Conservation (phyloP, 148 eudicot species). For the Cornus suecica region DNA sequence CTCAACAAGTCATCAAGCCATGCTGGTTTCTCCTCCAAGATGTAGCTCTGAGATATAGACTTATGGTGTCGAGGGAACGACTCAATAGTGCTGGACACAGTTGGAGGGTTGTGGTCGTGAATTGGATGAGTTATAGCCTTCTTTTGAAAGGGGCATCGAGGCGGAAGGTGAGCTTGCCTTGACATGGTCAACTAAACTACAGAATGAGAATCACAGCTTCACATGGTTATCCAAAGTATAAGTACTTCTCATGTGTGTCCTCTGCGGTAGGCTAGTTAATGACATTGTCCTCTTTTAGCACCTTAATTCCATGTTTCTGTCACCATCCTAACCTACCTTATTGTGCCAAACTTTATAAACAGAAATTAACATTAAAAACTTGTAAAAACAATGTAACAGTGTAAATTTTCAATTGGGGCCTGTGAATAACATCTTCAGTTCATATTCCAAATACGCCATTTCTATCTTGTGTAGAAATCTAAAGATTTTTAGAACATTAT, state of each 20-base stretch:
- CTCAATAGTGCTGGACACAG: slow-evolving; percentile 18
- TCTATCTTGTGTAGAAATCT: not conserved
- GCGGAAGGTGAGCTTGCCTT: slow-evolving; percentile 68
- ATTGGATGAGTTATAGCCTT: slow-evolving; percentile 16
- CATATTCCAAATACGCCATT: not conserved
- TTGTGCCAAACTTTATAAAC: not conserved
- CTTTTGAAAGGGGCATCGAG: slow-evolving; percentile 62
- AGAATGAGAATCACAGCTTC: not conserved
- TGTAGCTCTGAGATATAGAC: slow-evolving; percentile 47
- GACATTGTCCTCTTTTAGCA: not conserved
- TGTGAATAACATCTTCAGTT: not conserved
- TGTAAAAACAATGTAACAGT: not conserved
- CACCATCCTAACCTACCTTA: slow-evolving; percentile 14
- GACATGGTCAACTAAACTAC: slow-evolving; percentile 38
- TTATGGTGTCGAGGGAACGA: slow-evolving; percentile 35
- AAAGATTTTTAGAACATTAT: not conserved
- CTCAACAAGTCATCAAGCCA: slow-evolving; percentile 66
- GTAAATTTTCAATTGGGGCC: not conserved
- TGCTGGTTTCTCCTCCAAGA: slow-evolving; percentile 47
- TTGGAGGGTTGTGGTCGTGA: slow-evolving; percentile 18
- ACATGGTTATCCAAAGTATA: not conserved
- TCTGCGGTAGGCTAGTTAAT: not conserved
- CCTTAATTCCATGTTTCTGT: slow-evolving; percentile 14
- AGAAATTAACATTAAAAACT: not conserved
- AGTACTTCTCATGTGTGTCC: not conserved